phyloP scores from a whole-genome alignment of 2,329 filamentous ascomycete genomes.

The Botrytis fabae region DNA sequence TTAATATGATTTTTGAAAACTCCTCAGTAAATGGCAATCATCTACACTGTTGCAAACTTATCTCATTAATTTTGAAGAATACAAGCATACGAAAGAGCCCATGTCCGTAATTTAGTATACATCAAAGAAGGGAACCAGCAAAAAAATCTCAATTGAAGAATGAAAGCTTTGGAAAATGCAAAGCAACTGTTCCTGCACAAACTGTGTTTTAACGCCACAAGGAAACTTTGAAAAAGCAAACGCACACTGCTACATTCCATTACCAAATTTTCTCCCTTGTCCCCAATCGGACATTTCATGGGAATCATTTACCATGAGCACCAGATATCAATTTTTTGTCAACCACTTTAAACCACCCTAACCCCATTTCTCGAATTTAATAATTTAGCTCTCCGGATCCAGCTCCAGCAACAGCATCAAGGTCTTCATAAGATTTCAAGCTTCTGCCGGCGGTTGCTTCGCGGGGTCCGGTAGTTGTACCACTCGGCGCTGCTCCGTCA shows the following conservation, averaged over 20 bases:
- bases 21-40: neutral
- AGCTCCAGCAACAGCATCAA: constrained; percentile 78
- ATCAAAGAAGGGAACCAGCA: constrained; percentile 12
- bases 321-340: neutral
- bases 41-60: neutral
- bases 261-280: constrained; percentile 11
- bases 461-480: constrained; percentile 75
- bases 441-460: constrained; percentile 92
- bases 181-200: constrained; percentile 9
- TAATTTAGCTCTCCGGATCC: constrained; percentile 89
- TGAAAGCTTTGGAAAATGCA: neutral
- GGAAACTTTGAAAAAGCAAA: constrained; percentile 12
- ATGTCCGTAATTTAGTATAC: constrained; percentile 16
- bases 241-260: neutral
- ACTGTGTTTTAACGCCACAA: constrained; percentile 17
- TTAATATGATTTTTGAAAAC: neutral
- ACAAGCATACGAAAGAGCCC: neutral
- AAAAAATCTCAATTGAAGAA: neutral
- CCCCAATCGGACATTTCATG: neutral
- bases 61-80: constrained; percentile 18
- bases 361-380: constrained; percentile 44
- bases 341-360: neutral
- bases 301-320: neutral
- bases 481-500: constrained; percentile 68
- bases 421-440: constrained; percentile 94